phyloP scores from a whole-genome alignment of 1,139 yeast genomes.

The Geotrichum restrictum region DNA sequence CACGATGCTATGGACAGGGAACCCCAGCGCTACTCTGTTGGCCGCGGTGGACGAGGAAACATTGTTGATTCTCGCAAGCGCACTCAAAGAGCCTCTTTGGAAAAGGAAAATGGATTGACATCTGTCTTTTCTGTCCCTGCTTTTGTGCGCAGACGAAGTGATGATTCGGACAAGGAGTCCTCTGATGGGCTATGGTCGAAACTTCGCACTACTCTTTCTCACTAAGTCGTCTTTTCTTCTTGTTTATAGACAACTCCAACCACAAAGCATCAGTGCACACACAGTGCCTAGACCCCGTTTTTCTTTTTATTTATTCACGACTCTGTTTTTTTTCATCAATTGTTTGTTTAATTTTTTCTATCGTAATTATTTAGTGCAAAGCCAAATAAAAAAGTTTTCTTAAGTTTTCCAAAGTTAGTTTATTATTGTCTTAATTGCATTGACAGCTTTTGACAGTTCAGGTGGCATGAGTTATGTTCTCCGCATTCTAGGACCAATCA shows the following conservation, averaged over 20 bases:
- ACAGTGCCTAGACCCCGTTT: background rate
- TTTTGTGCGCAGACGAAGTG: constrained; percentile 1
- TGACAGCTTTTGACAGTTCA: too few relatives aligned
- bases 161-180: constrained; percentile 11
- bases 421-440: too few relatives aligned
- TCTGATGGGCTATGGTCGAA: constrained; percentile 29
- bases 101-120: background rate
- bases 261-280: background rate
- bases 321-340: background rate
- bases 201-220: constrained; percentile 31
- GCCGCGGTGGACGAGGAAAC: constrained; percentile 42
- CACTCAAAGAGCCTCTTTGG: too few relatives aligned
- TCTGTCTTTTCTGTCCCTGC: constrained; percentile 14
- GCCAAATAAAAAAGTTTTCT: background rate
- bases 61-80: constrained; percentile 25
- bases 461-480: too few relatives aligned
- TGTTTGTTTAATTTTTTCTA: background rate
- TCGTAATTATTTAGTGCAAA: background rate
- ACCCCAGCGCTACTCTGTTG: constrained; percentile 37
- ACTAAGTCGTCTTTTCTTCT: constrained; percentile 13
- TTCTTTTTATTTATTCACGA: background rate
- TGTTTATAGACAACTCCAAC: too few relatives aligned
- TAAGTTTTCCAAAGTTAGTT: too few relatives aligned
- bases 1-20: constrained; percentile 34
- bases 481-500: too few relatives aligned